These are phyloP conservation scores for Tylopilus vinaceipallidus DNA, from an alignment of 768 basidiomycete genomes.

Conservation along the genomic window DNA sequence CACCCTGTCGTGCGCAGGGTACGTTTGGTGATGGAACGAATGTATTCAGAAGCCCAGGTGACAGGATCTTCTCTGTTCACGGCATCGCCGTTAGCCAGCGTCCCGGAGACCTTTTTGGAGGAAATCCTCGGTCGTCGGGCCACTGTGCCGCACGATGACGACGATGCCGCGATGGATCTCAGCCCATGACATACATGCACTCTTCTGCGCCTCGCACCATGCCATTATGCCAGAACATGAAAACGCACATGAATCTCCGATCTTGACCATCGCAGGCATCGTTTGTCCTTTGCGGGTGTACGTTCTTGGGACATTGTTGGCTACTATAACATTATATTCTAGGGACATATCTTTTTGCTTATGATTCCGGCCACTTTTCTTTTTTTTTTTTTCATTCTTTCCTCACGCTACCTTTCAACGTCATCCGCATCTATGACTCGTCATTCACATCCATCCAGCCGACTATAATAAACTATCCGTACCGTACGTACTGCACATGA, in stretches of 20 bases:
- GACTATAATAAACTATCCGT: slow-evolving; percentile 23
- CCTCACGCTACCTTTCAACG: slow-evolving; percentile 8
- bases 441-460: slow-evolving; percentile 13
- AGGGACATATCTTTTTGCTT: slow-evolving; percentile 34
- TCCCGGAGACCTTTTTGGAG: slow-evolving; percentile 60
- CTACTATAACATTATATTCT: slow-evolving; percentile 35
- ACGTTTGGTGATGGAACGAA: slow-evolving; percentile 59
- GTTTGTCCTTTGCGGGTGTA: slow-evolving; percentile 25
- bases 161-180: slow-evolving; percentile 40
- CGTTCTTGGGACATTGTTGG: slow-evolving; percentile 37
- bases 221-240: slow-evolving; percentile 3
- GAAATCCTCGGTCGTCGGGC: slow-evolving; percentile 47
- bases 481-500: slow-evolving; percentile 32
- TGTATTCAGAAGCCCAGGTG: slow-evolving; percentile 36
- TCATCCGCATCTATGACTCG: slow-evolving; percentile 28
- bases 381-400: slow-evolving; percentile 2
- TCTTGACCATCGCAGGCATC: slow-evolving; percentile 20
- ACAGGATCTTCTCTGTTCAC: slow-evolving; percentile 44
- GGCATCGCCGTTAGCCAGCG: slow-evolving; percentile 64
- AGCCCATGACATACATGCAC: slow-evolving; percentile 28
- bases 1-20: slow-evolving; percentile 67
- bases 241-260: slow-evolving; percentile 1
- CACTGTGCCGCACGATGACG: slow-evolving; percentile 7
- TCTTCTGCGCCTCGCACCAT: slow-evolving; percentile 6
- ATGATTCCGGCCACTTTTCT: slow-evolving; percentile 9